A percentile compares a stretch with the other conserved stretches of the same genome.
phyloP scores from a whole-genome alignment of 306 rosid species.

The Dryas alaskensis region DNA sequence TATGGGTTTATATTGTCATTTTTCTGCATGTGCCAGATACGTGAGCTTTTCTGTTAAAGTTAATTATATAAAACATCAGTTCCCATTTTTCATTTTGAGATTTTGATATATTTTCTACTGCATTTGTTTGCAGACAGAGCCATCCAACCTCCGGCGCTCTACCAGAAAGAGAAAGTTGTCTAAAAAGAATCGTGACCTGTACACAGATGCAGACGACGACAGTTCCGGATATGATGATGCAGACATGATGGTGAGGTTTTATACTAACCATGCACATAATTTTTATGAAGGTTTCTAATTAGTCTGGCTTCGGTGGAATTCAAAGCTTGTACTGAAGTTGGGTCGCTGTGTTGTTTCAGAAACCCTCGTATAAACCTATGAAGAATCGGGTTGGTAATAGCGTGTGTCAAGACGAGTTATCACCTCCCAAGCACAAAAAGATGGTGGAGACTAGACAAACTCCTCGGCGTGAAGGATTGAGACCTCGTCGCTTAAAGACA shows the following conservation, averaged over 20 bases:
- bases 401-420: constrained; percentile 46
- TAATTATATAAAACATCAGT: constrained; percentile 2
- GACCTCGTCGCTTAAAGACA: constrained; percentile 80
- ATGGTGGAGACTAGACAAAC: constrained; percentile 36
- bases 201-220: constrained; percentile 27
- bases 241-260: constrained; percentile 70
- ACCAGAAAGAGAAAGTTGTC: constrained; percentile 60
- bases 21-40: no score
- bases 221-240: constrained; percentile 68
- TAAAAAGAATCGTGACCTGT: constrained; percentile 41
- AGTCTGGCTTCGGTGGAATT: constrained; percentile 17
- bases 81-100: constrained; percentile 23
- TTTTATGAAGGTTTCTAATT: constrained; percentile 8
- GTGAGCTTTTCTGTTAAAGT: not conserved
- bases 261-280: constrained; percentile 10
- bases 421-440: constrained; percentile 61
- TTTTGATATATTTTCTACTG: constrained; percentile 20
- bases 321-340: constrained; percentile 31
- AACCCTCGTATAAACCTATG: constrained; percentile 39
- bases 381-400: constrained; percentile 50
- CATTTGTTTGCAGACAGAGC: constrained; percentile 41
- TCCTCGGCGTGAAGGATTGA: constrained; percentile 93
- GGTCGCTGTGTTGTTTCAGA: constrained; percentile 49
- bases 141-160: constrained; percentile 71
- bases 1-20: not conserved